Evolutionary conservation across 768 basidiomycete species (phyloP).

Genomic region (Boletus coccyginus): DNA sequence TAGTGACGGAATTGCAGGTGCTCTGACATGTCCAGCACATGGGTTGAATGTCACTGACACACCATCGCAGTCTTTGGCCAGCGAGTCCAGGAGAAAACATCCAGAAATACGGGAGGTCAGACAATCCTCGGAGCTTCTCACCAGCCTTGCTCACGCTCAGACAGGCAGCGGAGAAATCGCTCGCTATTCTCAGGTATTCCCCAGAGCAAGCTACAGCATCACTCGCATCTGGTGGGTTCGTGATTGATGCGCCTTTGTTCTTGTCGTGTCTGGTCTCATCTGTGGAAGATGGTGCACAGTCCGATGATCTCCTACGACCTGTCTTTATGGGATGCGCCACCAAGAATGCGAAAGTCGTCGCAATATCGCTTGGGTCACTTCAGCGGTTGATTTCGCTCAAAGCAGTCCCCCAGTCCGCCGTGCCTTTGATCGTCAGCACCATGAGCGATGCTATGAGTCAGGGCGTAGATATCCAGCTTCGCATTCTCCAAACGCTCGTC

Average conservation of each 20-base stretch:
- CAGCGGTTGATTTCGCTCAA: constrained; percentile 87
- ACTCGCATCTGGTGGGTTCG: constrained; percentile 65
- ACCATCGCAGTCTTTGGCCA: constrained; percentile 68
- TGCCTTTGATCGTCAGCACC: constrained; percentile 76
- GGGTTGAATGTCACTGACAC: constrained; percentile 2
- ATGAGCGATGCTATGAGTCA: constrained; percentile 88
- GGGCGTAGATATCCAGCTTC: constrained; percentile 95
- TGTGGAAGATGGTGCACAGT: constrained; percentile 66
- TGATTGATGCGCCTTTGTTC: constrained; percentile 5
- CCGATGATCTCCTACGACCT: constrained; percentile 78
- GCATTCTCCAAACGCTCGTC: constrained; percentile 88
- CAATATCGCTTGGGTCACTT: constrained; percentile 86
- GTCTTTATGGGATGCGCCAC: constrained; percentile 94
- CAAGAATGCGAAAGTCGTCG: constrained; percentile 90
- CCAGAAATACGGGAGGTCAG: constrained; percentile 91
- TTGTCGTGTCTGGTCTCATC: constrained; percentile 7
- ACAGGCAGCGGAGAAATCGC: constrained; percentile 84
- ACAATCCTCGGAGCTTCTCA: not conserved
- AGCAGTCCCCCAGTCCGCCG: constrained; percentile 77
- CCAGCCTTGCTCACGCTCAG: constrained; percentile 4
- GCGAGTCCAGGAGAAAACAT: constrained; percentile 85
- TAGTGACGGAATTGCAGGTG: constrained; percentile 75
- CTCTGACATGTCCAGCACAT: not conserved
- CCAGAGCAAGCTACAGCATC: constrained; percentile 75
- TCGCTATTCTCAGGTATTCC: constrained; percentile 75